Percentiles rank a stretch among this genome's conserved stretches.
Evolutionary conservation across 495 filamentous ascomycete genomes (phyloP).

Genomic region (Beverwykella pulmonaria): DNA sequence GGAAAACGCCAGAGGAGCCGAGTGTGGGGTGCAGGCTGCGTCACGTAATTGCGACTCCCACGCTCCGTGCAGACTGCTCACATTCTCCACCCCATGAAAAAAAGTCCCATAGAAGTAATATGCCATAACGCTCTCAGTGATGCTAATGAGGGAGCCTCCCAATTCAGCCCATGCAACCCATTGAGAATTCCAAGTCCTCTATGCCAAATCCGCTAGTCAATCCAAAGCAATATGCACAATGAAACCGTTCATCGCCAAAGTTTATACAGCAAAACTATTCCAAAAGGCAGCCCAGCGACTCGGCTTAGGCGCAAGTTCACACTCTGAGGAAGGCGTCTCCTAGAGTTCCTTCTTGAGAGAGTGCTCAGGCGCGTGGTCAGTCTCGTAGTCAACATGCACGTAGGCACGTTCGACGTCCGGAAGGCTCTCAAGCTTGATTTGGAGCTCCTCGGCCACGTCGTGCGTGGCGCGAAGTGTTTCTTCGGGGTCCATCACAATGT

Average conservation of each 20-base stretch:
- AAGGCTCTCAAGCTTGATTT: conserved; percentile 90
- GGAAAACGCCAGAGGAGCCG: not conserved
- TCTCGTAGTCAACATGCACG: conserved; percentile 97
- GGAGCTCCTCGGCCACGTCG: conserved; percentile 90
- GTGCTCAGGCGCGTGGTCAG: conserved; percentile 83
- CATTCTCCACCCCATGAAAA: not conserved
- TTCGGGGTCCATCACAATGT: conserved; percentile 47
- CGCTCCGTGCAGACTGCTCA: not conserved
- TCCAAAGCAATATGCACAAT: conserved; percentile 4
- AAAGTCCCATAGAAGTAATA: not conserved
- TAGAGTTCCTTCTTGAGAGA: conserved; percentile 51
- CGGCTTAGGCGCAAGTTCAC: not conserved
- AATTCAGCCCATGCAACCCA: not conserved
- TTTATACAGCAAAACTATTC: not conserved
- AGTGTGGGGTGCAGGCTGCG: conserved; percentile 19
- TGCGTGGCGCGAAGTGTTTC: conserved; percentile 72
- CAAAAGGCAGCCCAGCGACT: not conserved
- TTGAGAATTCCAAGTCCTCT: not conserved
- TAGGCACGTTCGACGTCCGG: conserved; percentile 94
- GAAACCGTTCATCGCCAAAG: not conserved
- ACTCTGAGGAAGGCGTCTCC: not conserved
- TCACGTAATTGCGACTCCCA: conserved; percentile 13
- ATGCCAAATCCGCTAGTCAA: not conserved
- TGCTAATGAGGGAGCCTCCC: not conserved
- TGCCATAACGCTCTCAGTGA: not conserved